These are phyloP conservation scores for Vigna trinervia DNA, from an alignment of 306 rosid genomes.

Conservation along the genomic window DNA sequence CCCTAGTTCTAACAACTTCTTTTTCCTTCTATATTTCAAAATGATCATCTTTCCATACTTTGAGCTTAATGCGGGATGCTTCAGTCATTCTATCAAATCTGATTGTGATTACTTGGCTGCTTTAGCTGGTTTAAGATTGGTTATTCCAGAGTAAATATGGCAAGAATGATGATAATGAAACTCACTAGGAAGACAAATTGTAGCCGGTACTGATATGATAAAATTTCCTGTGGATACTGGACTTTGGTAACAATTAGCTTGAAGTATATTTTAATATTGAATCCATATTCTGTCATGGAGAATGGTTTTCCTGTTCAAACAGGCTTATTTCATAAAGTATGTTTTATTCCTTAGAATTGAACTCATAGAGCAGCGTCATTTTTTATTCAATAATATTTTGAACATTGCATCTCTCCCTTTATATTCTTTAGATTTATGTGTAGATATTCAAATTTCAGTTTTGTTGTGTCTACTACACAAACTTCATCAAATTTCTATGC, in stretches of 20 bases:
- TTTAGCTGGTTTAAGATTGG: constrained; percentile 21
- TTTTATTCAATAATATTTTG: constrained; percentile 13
- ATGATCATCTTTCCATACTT: neutral
- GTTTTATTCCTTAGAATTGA: constrained; percentile 14
- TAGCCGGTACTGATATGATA: neutral
- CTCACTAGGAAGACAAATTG: neutral
- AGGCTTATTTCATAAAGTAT: constrained; percentile 8
- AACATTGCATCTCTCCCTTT: constrained; percentile 17
- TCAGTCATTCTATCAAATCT: constrained; percentile 22
- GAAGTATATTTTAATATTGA: neutral
- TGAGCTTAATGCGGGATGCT: constrained; percentile 13
- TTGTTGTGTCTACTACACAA: constrained; percentile 33
- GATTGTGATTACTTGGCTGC: constrained; percentile 22
- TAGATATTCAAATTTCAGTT: constrained; percentile 8
- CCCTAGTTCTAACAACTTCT: constrained; percentile 12
- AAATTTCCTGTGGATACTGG: constrained; percentile 7
- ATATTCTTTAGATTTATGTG: constrained; percentile 4
- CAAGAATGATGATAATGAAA: neutral
- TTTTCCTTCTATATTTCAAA: constrained; percentile 15
- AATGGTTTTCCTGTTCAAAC: constrained; percentile 12
- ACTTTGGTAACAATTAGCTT: neutral
- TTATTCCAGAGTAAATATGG: constrained; percentile 33
- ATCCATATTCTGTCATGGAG: neutral
- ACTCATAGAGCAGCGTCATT: constrained; percentile 16
- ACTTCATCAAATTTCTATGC: constrained; percentile 1